Evolutionary conservation across 179 eudicot species (phyloP), one percentile per base, ranked within the genome.

Genomic region (Silene vulgaris): DNA sequence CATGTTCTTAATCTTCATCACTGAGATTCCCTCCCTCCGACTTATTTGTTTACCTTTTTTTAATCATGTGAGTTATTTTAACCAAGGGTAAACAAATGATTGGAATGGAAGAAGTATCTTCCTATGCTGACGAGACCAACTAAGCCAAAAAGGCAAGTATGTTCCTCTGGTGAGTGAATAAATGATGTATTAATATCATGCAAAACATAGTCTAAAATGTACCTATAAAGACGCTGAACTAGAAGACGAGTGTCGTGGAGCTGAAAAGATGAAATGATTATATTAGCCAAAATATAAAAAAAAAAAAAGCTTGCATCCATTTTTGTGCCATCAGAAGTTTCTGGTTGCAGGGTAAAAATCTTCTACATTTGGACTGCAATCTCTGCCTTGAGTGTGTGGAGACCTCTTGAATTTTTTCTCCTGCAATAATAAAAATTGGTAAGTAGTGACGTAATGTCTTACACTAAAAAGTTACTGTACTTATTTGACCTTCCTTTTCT

Each of bases 291-390:
- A n/a, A n/a, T n/a, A n/a, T n/a, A n/a, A n/a, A 0, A 5, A 4
- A 35, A 35, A 29, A 14, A 6, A 35, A 40, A 11, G 8, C 11
- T 37, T 57, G 37, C 63, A 43, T 64, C 45, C 73, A 67, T 57
- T 56, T 75, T 76, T 76, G 78, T 40, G 23, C 43, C 65, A 67
- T 52, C 26, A 37, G 74, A 76, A 69, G 74, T 69, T 76, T 76
- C 69, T 37, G 30, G n/a, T 59, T 59, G 59, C 79, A 21, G 65
- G n/a, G 48, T 76, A 5, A 35, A 70, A 70, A 40, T 40, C 8
- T 56, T 40, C 65, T 32, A 63, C 14, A 16, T 35, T 21, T 59
- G 52, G n/a, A 28, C 35, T 35, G 8, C 1, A 20, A 72, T 3
- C 21, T 40, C 67, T 13, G 66, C 72, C 14, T 21, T 64, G 77